A percentile compares a stretch with the other conserved stretches of the same genome.
Evolutionary conservation across 192 early-diverging fungal species (phyloP).

Genomic region (Gigaspora rosea): DNA sequence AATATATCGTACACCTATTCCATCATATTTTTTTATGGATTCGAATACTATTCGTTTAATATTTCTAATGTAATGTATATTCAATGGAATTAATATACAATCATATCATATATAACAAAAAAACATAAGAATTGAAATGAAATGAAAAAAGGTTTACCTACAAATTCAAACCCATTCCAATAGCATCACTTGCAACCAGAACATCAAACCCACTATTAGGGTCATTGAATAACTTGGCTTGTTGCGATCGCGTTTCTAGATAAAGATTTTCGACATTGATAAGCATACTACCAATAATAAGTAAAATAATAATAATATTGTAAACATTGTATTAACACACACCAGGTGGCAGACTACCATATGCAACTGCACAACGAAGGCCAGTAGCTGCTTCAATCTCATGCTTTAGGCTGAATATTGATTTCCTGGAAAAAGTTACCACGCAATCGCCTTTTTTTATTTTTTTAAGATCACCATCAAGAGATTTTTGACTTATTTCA

Average conservation of each 20-base stretch:
- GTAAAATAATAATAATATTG: no score
- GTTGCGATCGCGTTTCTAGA: no score
- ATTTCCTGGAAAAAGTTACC: conserved; percentile 82
- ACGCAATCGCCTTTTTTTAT: conserved; percentile 83
- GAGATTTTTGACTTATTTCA: conserved; percentile 52
- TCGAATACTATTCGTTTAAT: no score
- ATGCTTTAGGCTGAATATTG: conserved; percentile 79
- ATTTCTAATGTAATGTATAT: no score
- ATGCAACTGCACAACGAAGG: conserved; percentile 85
- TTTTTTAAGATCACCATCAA: conserved; percentile 58
- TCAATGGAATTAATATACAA: not conserved
- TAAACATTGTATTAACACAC: not conserved
- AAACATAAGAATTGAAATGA: no score
- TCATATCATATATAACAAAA: no score
- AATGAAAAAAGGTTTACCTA: conserved; percentile 34
- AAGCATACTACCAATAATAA: no score
- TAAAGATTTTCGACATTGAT: no score
- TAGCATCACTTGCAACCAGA: conserved; percentile 48
- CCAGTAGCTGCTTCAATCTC: conserved; percentile 74
- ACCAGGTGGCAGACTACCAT: conserved; percentile 89
- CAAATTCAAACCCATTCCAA: conserved; percentile 98
- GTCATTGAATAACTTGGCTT: no score
- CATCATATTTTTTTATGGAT: no score
- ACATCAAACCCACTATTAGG: no score
- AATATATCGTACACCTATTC: no score